Conservation (phyloP, 495 filamentous ascomycete species). For the Daldinia grandis region DNA sequence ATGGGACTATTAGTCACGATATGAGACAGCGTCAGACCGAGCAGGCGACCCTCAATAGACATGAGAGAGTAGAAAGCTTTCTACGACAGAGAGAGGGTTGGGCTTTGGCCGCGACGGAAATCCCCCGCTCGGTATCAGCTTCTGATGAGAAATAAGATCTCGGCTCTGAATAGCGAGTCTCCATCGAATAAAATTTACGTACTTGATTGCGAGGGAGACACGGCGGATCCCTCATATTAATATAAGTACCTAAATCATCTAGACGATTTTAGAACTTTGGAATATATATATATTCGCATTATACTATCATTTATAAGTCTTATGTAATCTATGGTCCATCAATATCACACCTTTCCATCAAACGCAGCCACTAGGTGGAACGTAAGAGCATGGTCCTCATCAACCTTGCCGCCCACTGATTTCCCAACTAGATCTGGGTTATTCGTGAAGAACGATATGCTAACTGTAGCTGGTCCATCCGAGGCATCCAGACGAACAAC, state of each 20-base stretch:
- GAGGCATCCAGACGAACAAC: background rate
- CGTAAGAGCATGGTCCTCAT: slow-evolving; percentile 11
- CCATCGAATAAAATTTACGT: background rate
- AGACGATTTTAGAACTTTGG: background rate
- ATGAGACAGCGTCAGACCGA: slow-evolving; percentile 65
- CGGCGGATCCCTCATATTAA: background rate
- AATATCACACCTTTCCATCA: background rate
- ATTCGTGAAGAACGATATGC: slow-evolving; percentile 34
- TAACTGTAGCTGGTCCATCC: background rate
- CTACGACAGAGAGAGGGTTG: slow-evolving; percentile 68
- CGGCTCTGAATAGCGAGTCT: background rate
- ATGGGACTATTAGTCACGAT: slow-evolving; percentile 68
- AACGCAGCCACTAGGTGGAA: slow-evolving; percentile 23
- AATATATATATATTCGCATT: background rate
- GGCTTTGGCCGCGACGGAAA: slow-evolving; percentile 20
- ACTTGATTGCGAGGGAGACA: background rate
- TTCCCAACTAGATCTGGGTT: slow-evolving; percentile 22
- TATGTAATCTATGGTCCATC: background rate
- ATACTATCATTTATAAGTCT: background rate
- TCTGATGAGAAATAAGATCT: slow-evolving; percentile 21
- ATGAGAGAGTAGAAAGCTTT: slow-evolving; percentile 77
- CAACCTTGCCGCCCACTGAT: slow-evolving; percentile 26
- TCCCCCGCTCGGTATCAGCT: background rate
- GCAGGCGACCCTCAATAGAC: slow-evolving; percentile 58
- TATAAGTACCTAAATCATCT: background rate